A percentile compares a stretch with the other conserved stretches of the same genome.
phyloP scores from a whole-genome alignment of 805 yeast genomes.

The Candida coleopterorum region DNA sequence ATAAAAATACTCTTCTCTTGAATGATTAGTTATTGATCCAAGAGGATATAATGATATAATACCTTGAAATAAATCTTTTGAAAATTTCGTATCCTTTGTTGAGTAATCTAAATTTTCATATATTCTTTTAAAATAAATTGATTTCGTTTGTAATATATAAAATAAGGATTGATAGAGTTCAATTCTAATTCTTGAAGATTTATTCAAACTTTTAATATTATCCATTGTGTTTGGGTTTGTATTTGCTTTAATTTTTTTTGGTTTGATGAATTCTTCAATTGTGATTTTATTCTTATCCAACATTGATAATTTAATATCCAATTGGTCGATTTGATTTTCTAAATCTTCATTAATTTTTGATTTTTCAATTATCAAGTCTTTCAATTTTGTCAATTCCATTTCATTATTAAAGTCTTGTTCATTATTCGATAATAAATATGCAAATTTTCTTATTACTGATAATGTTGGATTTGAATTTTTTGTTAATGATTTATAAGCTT shows the following conservation, averaged over 20 bases:
- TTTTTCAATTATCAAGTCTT: slow-evolving; percentile 64
- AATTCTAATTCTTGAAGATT: slow-evolving; percentile 45
- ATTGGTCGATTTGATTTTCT: slow-evolving; percentile 69
- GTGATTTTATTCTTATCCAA: slow-evolving; percentile 76
- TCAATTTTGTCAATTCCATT: slow-evolving; percentile 57
- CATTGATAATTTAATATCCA: slow-evolving; percentile 73
- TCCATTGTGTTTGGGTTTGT: slow-evolving; percentile 17
- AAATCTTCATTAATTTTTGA: slow-evolving; percentile 67
- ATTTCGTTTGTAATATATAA: slow-evolving; percentile 80
- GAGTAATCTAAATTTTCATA: slow-evolving; percentile 30
- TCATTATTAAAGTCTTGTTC: slow-evolving; percentile 75
- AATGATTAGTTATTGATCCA: slow-evolving; percentile 27
- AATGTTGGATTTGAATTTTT: slow-evolving; percentile 73
- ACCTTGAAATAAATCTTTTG: slow-evolving; percentile 19
- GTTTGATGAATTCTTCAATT: slow-evolving; percentile 61
- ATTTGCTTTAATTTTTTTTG: slow-evolving; percentile 26
- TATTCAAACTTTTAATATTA: slow-evolving; percentile 23
- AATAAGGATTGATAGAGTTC: slow-evolving; percentile 74
- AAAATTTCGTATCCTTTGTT: slow-evolving; percentile 19
- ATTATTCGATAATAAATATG: slow-evolving; percentile 66
- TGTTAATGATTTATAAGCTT: slow-evolving; percentile 69
- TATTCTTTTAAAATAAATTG: slow-evolving; percentile 60
- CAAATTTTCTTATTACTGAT: slow-evolving; percentile 69
- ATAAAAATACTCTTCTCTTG: slow-evolving; percentile 69
- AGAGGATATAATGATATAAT: slow-evolving; percentile 29